Percentiles rank a stretch among this genome's conserved stretches.
phyloP scores from a whole-genome alignment of 805 yeast species.

The Candida suzukii region DNA sequence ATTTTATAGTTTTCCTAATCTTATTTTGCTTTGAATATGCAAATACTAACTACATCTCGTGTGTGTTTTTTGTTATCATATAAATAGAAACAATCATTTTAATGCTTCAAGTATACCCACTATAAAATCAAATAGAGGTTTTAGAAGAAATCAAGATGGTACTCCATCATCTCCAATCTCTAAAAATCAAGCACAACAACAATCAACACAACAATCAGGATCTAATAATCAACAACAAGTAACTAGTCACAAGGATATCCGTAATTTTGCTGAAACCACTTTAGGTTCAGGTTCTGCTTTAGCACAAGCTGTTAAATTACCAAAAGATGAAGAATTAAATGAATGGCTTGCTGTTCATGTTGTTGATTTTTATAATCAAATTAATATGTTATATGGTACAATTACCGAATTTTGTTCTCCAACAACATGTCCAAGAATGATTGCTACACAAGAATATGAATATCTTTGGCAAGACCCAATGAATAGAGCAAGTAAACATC shows the following conservation, averaged over 20 bases:
- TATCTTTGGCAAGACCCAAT: constrained; percentile 90
- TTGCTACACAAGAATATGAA: constrained; percentile 95
- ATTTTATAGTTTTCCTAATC: background rate
- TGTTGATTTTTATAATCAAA: constrained; percentile 94
- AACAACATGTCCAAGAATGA: constrained; percentile 91
- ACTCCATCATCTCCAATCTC: constrained; percentile 8
- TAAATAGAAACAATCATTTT: constrained; percentile 14
- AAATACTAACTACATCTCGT: background rate
- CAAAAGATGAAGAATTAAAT: constrained; percentile 82
- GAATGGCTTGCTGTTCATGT: constrained; percentile 98
- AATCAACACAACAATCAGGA: constrained; percentile 6
- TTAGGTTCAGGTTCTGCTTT: constrained; percentile 87
- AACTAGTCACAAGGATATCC: constrained; percentile 57
- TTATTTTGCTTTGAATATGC: background rate
- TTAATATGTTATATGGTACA: constrained; percentile 93
- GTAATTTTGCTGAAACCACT: constrained; percentile 90
- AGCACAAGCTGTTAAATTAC: constrained; percentile 88
- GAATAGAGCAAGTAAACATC: constrained; percentile 48
- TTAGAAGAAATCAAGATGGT: constrained; percentile 22
- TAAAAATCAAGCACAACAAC: constrained; percentile 9
- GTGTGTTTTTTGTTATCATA: background rate
- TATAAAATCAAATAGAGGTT: constrained; percentile 27
- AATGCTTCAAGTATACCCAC: constrained; percentile 26
- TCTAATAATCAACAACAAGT: constrained; percentile 14
- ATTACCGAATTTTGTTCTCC: constrained; percentile 97